phyloP scores from a whole-genome alignment of 768 basidiomycete species.

The Boletus fagicola region DNA sequence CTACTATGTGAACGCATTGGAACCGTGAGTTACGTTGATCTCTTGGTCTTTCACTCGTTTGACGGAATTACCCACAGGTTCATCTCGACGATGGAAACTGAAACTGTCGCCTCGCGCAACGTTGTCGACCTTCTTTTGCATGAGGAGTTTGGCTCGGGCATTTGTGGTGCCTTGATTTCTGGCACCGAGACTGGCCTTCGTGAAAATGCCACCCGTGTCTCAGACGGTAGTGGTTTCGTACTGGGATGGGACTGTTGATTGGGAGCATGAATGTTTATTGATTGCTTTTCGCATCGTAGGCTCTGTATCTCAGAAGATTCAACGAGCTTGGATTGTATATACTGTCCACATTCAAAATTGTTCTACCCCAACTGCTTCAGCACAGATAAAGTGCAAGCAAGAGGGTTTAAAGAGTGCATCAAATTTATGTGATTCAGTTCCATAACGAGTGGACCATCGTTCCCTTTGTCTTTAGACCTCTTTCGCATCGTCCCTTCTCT shows the following conservation, averaged over 20 bases:
- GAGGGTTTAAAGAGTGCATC: neutral
- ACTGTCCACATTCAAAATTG: neutral
- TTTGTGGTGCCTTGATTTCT: constrained; percentile 54
- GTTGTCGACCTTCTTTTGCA: constrained; percentile 75
- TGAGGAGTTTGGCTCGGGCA: constrained; percentile 67
- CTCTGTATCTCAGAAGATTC: neutral
- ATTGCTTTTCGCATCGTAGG: neutral
- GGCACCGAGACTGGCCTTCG: constrained; percentile 14
- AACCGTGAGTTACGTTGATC: constrained; percentile 59
- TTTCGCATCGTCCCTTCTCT: neutral
- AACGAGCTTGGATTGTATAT: constrained; percentile 1
- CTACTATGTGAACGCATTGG: constrained; percentile 91
- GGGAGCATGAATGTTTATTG: neutral
- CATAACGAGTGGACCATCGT: neutral
- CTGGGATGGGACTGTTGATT: constrained; percentile 74
- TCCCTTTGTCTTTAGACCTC: neutral
- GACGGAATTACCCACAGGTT: constrained; percentile 42
- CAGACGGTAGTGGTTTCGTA: constrained; percentile 45
- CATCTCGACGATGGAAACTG: constrained; percentile 93
- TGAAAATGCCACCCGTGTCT: constrained; percentile 12
- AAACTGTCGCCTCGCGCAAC: constrained; percentile 81
- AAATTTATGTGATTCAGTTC: neutral
- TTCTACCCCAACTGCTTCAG: neutral
- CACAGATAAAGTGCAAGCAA: neutral
- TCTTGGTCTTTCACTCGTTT: neutral